Percentiles rank a stretch among this genome's conserved stretches.
These are phyloP conservation scores for Cordyceps pruinosa DNA, from an alignment of 2,329 filamentous ascomycete genomes.

Conservation along the genomic window DNA sequence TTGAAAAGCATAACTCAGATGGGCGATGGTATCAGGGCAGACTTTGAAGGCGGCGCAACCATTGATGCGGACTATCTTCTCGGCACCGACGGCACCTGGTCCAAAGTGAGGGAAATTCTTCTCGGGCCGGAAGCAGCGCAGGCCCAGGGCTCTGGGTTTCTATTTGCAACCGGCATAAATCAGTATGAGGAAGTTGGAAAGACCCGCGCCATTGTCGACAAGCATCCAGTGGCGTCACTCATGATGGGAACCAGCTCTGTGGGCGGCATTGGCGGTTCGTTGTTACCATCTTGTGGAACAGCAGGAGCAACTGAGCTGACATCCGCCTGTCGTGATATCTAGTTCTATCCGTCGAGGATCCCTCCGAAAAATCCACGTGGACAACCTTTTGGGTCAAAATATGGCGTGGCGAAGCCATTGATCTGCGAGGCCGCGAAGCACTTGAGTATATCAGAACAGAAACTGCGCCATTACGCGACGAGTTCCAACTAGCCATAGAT, in stretches of 20 bases:
- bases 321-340: background rate
- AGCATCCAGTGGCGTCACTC: conserved; percentile 26
- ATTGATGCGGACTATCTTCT: conserved; percentile 24
- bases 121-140: conserved; percentile 21
- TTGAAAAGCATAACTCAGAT: conserved; percentile 13
- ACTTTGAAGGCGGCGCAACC: conserved; percentile 21
- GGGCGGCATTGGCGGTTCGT: conserved; percentile 25
- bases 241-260: conserved; percentile 24
- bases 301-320: background rate
- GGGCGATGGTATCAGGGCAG: conserved; percentile 16
- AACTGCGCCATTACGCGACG: conserved; percentile 21
- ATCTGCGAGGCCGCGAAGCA: conserved; percentile 29
- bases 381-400: conserved; percentile 30
- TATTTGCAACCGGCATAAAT: conserved; percentile 25
- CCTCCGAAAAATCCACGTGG: conserved; percentile 23
- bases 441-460: conserved; percentile 24
- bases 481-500: conserved; percentile 27
- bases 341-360: conserved; percentile 21
- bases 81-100: conserved; percentile 26
- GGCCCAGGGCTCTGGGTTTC: conserved; percentile 20
- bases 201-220: conserved; percentile 20
- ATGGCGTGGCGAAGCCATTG: conserved; percentile 22
- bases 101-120: conserved; percentile 25
- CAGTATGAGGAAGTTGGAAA: conserved; percentile 21
- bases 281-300: no score